phyloP scores from a whole-genome alignment of 345 rosid species.

The Gossypium bickii region DNA sequence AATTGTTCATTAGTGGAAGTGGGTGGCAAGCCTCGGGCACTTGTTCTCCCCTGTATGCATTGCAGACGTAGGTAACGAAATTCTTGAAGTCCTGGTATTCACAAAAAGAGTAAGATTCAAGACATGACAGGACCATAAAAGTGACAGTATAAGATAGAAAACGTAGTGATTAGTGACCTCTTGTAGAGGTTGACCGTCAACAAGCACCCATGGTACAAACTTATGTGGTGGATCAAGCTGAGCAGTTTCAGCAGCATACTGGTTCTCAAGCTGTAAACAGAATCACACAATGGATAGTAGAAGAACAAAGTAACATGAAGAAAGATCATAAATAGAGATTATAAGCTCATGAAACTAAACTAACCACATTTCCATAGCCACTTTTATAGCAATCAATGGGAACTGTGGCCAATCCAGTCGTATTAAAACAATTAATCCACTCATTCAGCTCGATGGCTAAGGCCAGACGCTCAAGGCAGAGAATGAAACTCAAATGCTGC shows the following conservation, averaged over 20 bases:
- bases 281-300: not conserved
- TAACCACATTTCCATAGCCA: slow-evolving; percentile 51
- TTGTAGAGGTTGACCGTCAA: slow-evolving; percentile 50
- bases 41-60: slow-evolving; percentile 41
- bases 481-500: slow-evolving; percentile 47
- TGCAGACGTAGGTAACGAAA: slow-evolving; percentile 48
- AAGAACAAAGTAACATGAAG: not conserved
- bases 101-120: not conserved
- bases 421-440: slow-evolving; percentile 49
- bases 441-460: slow-evolving; percentile 36
- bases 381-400: slow-evolving; percentile 49
- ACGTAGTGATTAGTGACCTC: slow-evolving; percentile 34
- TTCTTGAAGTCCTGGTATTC: slow-evolving; percentile 49
- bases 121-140: not conserved
- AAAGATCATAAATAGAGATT: not conserved
- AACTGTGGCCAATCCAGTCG: slow-evolving; percentile 33
- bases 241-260: slow-evolving; percentile 47
- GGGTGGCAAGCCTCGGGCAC: slow-evolving; percentile 51
- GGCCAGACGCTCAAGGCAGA: slow-evolving; percentile 43
- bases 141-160: not conserved
- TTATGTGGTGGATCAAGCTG: slow-evolving; percentile 51
- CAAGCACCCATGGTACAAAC: slow-evolving; percentile 69
- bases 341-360: slow-evolving; percentile 21
- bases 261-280: slow-evolving; percentile 42
- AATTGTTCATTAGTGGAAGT: not conserved